Evolutionary conservation across 805 yeast genomes (phyloP), one percentile per base, ranked within the genome.

Genomic region (Candida wancherniae): DNA sequence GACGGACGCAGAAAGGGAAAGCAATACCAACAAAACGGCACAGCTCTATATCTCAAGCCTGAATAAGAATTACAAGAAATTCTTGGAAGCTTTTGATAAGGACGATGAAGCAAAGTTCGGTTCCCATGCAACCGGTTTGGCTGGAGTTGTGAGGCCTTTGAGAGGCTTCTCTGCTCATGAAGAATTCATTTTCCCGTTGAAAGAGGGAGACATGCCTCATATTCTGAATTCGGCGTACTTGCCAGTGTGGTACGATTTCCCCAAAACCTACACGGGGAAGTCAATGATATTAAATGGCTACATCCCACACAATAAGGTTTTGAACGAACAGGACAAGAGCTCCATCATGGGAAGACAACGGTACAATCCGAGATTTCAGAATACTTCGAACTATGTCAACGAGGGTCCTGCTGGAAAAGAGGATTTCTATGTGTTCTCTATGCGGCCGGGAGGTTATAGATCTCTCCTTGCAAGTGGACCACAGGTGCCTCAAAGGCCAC

Each of bases 261-360:
- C 95, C 3, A 59, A 67, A 2, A 63, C 70, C 37, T 63, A 61
- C 22, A 66, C 58, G 9, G 80, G 86, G 19, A 92, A 90, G 52
- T 81, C 94, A 2, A 83, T 92, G 82, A 63, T 90, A 14, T 56
- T 90, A 41, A 82, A 79, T 26, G 97, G 97, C 0, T 85, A 66
- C 49, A 75, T 77, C 37, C 71, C 86, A 4, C 80, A 77, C 37
- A 59, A 61, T 20, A 66, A 68, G 12, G 78, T 79, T 6, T 61
- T 90, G 26, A 75, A 76, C 4, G 74, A 72, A 22, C 80, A 79
- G 28, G 97, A 88, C 30, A 72, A 68, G 34, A 85, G 80, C 40
- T 60, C 69, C 8, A 64, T 85, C 9, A 48, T 69, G 19, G 71
- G 76, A 45, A 76, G 75, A 19, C 55, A 44, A 29, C 35, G 40